Evolutionary conservation across 169 alveolate species (phyloP), one percentile per base, ranked within the genome.

Genomic region (Miamiensis avidus): DNA sequence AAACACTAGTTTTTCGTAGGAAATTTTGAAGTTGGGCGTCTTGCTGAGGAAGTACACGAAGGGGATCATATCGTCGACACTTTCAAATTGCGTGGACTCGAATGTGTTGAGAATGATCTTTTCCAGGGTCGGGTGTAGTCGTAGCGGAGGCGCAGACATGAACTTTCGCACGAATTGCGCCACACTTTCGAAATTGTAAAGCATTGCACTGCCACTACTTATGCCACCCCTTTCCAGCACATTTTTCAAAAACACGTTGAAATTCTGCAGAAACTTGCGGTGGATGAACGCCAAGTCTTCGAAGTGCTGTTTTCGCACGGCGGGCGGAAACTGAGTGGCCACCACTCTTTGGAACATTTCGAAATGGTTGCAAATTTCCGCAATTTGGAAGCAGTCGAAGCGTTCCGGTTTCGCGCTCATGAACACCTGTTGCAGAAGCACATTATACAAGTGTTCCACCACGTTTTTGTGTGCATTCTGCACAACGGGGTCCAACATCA

Each of bases 141-240:
- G 20, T n/a, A 79, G 27, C 15, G 84, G 84, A 79, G 84, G 84
- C 25, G 84, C 84, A 25, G 74, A 26, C 32, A 79, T 49, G n/a
- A 29, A 79, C 64, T 79, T 79, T 31, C 64, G 34, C 0, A 79
- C 74, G 29, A 34, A 79, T 27, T 74, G 34, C 4, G 64, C 15
- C 1, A 65, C 76, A 33, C 65, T 79, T 29, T 79, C 77, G 20
- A 29, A 49, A 30, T 64, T 33, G 20, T 79, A 33, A 34, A n/a
- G n/a, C n/a, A n/a, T n/a, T n/a, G n/a, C n/a, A n/a, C n/a, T n/a
- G n/a, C n/a, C n/a, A n/a, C n/a, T n/a, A 49, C 26, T 49, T 49
- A 49, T 49, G 26, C 69, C 69, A 11, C 4, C 20, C 69, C 20
- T 49, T 49, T n/a, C n/a, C 20, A 49, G 69, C 26, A 20, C 69